phyloP scores from a whole-genome alignment of 768 basidiomycete genomes.

The Steccherinum ochraceum region DNA sequence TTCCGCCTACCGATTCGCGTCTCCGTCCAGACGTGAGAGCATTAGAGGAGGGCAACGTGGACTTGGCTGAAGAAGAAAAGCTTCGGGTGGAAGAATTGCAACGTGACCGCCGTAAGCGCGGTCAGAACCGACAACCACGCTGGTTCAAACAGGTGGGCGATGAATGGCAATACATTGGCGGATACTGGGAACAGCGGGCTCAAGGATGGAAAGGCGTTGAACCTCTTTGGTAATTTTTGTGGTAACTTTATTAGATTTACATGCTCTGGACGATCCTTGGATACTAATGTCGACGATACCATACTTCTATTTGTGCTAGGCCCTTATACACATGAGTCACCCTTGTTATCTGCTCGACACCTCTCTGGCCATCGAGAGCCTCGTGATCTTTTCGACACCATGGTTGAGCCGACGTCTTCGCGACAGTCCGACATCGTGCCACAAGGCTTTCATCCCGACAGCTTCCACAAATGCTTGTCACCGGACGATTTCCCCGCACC shows the following conservation, averaged over 20 bases:
- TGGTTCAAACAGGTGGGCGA: constrained; percentile 73
- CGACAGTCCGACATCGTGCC: neutral
- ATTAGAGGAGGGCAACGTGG: constrained; percentile 70
- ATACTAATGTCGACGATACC: neutral
- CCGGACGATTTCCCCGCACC: constrained; percentile 21
- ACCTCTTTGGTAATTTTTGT: constrained; percentile 72
- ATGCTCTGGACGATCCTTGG: neutral
- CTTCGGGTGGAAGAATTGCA: constrained; percentile 68
- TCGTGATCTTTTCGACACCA: neutral
- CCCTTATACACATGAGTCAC: neutral
- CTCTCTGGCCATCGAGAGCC: neutral
- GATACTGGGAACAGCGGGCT: constrained; percentile 76
- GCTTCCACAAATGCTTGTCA: neutral
- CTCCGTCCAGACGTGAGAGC: constrained; percentile 77
- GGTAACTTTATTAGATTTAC: constrained; percentile 26
- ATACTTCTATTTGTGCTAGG: neutral
- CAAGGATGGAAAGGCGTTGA: constrained; percentile 56
- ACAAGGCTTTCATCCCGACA: neutral
- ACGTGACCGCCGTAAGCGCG: constrained; percentile 58
- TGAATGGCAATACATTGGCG: constrained; percentile 73
- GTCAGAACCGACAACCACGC: constrained; percentile 52
- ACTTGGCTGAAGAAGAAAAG: constrained; percentile 70
- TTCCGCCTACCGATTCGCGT: constrained; percentile 81
- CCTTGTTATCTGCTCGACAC: neutral
- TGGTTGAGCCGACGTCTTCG: constrained; percentile 4